Evolutionary conservation across 495 filamentous ascomycete species (phyloP).

Genomic region (Cercophora newfieldiana): DNA sequence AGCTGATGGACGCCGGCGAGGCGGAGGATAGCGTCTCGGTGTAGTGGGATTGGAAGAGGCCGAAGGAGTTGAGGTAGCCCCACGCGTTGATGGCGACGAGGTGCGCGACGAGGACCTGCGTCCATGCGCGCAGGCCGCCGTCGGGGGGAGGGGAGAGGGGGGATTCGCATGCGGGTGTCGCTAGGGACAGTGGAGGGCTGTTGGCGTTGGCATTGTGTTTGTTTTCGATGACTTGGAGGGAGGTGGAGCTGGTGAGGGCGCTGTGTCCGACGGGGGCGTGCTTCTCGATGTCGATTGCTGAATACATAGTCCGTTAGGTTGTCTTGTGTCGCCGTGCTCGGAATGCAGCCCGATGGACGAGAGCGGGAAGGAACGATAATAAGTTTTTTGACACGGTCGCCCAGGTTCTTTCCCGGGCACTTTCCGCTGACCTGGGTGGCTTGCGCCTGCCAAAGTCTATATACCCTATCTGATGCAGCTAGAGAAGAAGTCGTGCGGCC

Average conservation of each 20-base stretch:
- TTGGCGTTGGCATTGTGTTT: slow-evolving; percentile 14
- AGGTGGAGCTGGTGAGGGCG: neutral
- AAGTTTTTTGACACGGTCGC: too few relatives aligned
- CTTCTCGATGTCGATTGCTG: neutral
- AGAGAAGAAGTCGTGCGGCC: too few relatives aligned
- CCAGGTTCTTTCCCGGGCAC: too few relatives aligned
- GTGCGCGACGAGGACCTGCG: slow-evolving; percentile 45
- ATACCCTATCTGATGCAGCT: too few relatives aligned
- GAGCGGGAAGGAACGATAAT: too few relatives aligned
- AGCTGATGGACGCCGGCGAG: slow-evolving; percentile 66
- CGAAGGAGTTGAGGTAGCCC: slow-evolving; percentile 66
- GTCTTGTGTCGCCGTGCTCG: too few relatives aligned
- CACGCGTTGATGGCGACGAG: slow-evolving; percentile 51
- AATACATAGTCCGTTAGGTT: too few relatives aligned
- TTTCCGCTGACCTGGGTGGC: too few relatives aligned
- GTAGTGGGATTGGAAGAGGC: slow-evolving; percentile 81
- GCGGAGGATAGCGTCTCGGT: slow-evolving; percentile 44
- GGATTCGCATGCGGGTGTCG: neutral
- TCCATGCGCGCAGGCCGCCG: slow-evolving; percentile 53
- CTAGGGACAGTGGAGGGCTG: neutral
- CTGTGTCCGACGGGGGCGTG: neutral
- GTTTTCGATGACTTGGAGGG: neutral
- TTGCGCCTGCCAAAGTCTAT: too few relatives aligned
- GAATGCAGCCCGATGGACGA: too few relatives aligned
- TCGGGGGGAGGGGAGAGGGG: slow-evolving; percentile 54